Percentiles rank a stretch among this genome's conserved stretches.
phyloP scores from a whole-genome alignment of 176 grass and related monocot species.

The Carex parvula region DNA sequence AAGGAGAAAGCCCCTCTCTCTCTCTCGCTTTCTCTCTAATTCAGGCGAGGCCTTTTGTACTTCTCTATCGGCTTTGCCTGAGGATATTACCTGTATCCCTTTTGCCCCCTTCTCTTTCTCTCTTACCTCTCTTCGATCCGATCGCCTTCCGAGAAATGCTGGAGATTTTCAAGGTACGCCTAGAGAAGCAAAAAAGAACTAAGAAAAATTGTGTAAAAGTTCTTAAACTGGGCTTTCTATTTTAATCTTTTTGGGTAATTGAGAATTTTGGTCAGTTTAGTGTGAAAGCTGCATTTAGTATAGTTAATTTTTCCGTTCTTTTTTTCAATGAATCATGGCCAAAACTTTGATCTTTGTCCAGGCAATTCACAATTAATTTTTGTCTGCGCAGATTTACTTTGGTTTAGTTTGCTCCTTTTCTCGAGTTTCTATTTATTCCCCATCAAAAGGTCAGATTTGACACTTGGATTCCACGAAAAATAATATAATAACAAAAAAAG shows the following conservation, averaged over 20 bases:
- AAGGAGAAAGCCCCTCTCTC: slow-evolving; percentile 21
- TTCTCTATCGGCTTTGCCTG: slow-evolving; percentile 3
- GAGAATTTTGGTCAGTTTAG: background rate
- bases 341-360: background rate
- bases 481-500: background rate
- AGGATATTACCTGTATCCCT: slow-evolving; percentile 17
- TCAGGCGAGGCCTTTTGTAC: slow-evolving; percentile 5
- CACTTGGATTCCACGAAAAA: slow-evolving; percentile 15
- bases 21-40: background rate
- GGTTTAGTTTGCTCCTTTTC: slow-evolving; percentile 11
- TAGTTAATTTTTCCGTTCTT: background rate
- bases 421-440: slow-evolving; percentile 8
- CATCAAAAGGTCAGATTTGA: slow-evolving; percentile 22
- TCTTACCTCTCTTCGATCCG: background rate
- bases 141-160: slow-evolving; percentile 25
- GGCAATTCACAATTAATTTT: slow-evolving; percentile 20
- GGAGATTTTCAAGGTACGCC: slow-evolving; percentile 19
- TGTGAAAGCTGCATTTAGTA: background rate
- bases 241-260: slow-evolving; percentile 16
- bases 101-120: slow-evolving; percentile 21
- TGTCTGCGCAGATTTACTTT: background rate
- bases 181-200: background rate
- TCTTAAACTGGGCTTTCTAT: background rate
- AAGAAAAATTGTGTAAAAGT: background rate
- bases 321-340: background rate